Evolutionary conservation across 2,329 filamentous ascomycete genomes (phyloP), one percentile per base, ranked within the genome.

Genomic region (Reticulascus tulasneorum): DNA sequence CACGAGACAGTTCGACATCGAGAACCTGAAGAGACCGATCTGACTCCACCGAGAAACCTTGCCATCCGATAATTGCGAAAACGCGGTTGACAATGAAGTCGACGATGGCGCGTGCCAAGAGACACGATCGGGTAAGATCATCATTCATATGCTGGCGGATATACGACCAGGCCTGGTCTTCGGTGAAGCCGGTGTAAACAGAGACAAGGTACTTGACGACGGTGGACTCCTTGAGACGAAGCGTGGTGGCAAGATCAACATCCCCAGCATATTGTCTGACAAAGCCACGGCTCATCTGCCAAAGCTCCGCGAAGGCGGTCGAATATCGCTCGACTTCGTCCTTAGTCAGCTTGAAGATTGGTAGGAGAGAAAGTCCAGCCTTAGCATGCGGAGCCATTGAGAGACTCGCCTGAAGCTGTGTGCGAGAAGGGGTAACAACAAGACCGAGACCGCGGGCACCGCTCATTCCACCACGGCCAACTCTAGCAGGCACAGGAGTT

Each of bases 21-120:
- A 66, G 48, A 21, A 40, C 40, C 16, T 64, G 56, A 18, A 55
- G 44, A 8, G 67, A 51, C 15, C 51, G 53, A 7, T 56, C 57
- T n/a, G 55, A 51, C 23, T 62, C 53, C 12, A 41, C 44, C 35
- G 64, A 60, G 6, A 59, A 57, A 15, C 60, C 60, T 33, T 53
- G 52, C 64, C 64, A 67, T 6, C 62, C 62, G 21, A 53, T 52
- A 6, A 59, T 55, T 3, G 58, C 56, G 60, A 64, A 65, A 24
- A 66, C 58, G 4, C 61, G 53, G 40, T 63, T 62, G 35, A 67
- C 62, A 25, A 67, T 53, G 36, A 61, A 66, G 47, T 67, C 63
- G 20, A 67, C 55, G 15, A 66, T 55, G 40, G 66, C 54, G 7
- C 64, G 58, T 3, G 64, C 65, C 12, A 67, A 59, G n/a, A 67